Evolutionary conservation across 2,329 filamentous ascomycete species (phyloP), one percentile per base, ranked within the genome.

Genomic region (Aspergillus sp.): DNA sequence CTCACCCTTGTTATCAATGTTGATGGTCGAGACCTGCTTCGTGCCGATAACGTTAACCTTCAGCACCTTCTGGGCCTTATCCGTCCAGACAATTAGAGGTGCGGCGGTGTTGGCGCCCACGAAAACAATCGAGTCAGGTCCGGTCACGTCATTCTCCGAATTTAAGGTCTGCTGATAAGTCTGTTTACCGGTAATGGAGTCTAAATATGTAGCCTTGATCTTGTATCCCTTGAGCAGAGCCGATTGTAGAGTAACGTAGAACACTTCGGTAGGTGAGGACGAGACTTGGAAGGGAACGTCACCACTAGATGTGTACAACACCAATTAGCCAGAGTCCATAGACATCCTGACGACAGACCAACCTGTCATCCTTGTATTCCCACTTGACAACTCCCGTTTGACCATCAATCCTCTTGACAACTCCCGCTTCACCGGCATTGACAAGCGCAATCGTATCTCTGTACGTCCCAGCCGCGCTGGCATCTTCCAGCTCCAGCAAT

Each of bases 271-370:
- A 60, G 66, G 80, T 63, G 76, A 90, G 72, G 73, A 83, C 73
- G 77, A 88, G 74, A 78, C 84, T 67, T 93, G 88, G 53, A 91
- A 81, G 3, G 88, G 86, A 25, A 81, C 63, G 61, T 90, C 86
- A 53, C 81, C 81, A 63, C 78, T 85, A 47, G 30, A 30, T 30
- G 25, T 9, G 41, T 44, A 10, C 71, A 56, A 51, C 61, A 49
- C 27, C 45, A 49, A 41, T 43, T 25, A 53, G 44, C 41, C 13
- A 20, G 37, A 23, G 35, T 27, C 30, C 30, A 22, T 17, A 45
- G 12, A 9, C 15, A 39, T 22, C 10, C 3, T 23, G 17, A 17
- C 5, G 25, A 15, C 12, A 25, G 33, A 45, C 60, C 23, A 54
- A 78, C 77, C 75, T 79, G 42, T 69, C 72, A 60, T 89, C 85